Evolutionary conservation across 257 asterid species (phyloP).

Genomic region (Rhazya stricta): DNA sequence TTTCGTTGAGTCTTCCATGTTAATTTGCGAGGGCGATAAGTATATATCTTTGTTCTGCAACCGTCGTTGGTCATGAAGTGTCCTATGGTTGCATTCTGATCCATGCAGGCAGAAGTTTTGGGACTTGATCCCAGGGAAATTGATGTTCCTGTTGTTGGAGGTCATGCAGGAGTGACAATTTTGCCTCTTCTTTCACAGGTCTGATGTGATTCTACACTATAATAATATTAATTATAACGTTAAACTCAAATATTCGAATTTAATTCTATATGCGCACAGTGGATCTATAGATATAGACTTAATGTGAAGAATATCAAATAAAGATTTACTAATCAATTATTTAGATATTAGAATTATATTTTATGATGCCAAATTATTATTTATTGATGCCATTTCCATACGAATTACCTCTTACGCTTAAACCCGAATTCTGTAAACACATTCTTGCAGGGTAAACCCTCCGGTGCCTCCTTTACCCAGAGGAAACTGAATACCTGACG

Average conservation of each 20-base stretch:
- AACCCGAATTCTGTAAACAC: constrained; percentile 2
- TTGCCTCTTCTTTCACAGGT: constrained; percentile 95
- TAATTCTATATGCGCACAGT: too few species aligned
- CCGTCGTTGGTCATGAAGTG: not conserved
- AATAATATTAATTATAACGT: too few species aligned
- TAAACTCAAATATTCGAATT: too few species aligned
- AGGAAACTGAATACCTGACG: constrained; percentile 71
- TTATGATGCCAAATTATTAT: too few species aligned
- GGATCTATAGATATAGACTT: too few species aligned
- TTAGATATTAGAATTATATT: too few species aligned
- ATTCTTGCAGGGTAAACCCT: constrained; percentile 73
- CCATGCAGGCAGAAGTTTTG: constrained; percentile 73
- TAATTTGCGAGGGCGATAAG: not conserved
- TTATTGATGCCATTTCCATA: too few species aligned
- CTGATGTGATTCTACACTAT: not conserved
- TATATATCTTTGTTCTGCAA: not conserved
- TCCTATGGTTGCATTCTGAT: not conserved
- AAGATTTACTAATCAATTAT: too few species aligned
- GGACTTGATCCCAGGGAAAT: constrained; percentile 93
- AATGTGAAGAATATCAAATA: too few species aligned
- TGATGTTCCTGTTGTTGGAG: constrained; percentile 85
- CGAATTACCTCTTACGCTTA: not conserved
- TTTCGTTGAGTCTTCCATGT: not conserved
- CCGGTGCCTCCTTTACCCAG: constrained; percentile 70
- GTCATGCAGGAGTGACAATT: constrained; percentile 92